Base-by-base conservation (phyloP, 2,329 filamentous ascomycete genomes). In the Neopestalotiopsis rosae region DNA sequence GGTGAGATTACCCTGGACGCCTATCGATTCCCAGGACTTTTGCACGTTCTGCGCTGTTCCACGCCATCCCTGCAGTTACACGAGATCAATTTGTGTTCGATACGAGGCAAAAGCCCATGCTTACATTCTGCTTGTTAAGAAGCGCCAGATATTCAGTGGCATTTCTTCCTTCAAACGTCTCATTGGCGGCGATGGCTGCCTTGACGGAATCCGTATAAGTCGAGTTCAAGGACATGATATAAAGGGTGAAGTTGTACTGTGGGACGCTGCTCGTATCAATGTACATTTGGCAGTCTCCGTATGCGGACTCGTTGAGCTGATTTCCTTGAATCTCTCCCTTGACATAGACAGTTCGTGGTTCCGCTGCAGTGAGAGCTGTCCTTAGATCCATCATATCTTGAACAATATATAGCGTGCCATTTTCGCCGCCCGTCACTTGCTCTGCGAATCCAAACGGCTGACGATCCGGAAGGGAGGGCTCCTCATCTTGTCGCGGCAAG, bases 351-450 rank as follows among this genome's bases (percentile, higher is more conserved):
- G 68, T 73, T 2, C 72, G 70, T 10, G 71, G 70, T 28, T 52
- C 61, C 12, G 69, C 57, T 57, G 69, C 38, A n/a, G 67, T 71
- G 40, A 73, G 59, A 0, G 68, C 66, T 32, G 59, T 34, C 24
- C 72, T 69, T 34, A 73, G 69, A n/a, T 72, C 71, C 67, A 71
- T 68, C 72, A 72, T 73, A 67, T 71, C 70, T 65, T 69, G 59
- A 1, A 73, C 70, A 5, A 73, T 59, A 42, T 72, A 72, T 10
- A 71, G 70, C 45, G 69, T 69, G 52, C 66, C 66, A 12, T 67
- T 61, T 12, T 69, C 72, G 9, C 72, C 72, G 30, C 71, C 72
- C 1, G 71, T 74, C 3, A 59, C 69, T 10, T 67, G 30, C n/a
- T 56, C 40, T 20, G 69, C 72, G 67, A 73, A 74, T 7, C 72